Evolutionary conservation across 2,329 filamentous ascomycete species (phyloP), one percentile per base, ranked within the genome.

Genomic region (Penicillium occitanis): DNA sequence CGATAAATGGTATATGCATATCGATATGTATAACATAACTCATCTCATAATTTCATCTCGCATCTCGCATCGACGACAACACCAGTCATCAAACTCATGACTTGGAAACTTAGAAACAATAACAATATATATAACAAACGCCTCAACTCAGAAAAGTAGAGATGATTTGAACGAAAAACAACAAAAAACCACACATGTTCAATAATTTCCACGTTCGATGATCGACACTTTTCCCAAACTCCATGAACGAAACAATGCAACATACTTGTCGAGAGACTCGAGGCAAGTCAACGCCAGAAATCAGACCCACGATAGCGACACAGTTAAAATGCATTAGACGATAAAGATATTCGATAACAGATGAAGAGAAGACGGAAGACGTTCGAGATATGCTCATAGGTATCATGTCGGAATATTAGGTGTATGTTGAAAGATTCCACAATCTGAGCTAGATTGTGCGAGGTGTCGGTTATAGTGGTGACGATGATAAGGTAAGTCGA

Each of bases 141-240:
- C 71, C 70, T 72, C 58, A 61, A 68, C 53, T 63, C 57, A 67
- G 63, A 55, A 22, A 58, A 35, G 59, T 60, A 68, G 37, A 70
- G 67, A 68, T 64, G 46, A 68, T 46, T 35, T 22, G 68, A 67
- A 60, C 69, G 48, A 61, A 44, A 67, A 22, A 66, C 59, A 55
- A 44, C 46, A 65, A 42, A 28, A 42, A 22, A 25, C n/a, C 7
- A 30, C 35, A 19, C 30, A 33, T 33, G 30, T 33, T 33, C 6
- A 33, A 33, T 33, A 55, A 55, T 55, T 22, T 55, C 51, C 19
- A 51, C 22, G 55, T 59, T 44, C 57, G 37, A 60, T 46, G 22
- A 60, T 25, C 57, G 57, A 60, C 40, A 61, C 63, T 64, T 61
- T 66, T 67, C 67, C 67, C 61, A 59, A 61, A 60, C 58, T 48